Base-by-base conservation (phyloP, 2,329 filamentous ascomycete species). In the Boeremia exigua region DNA sequence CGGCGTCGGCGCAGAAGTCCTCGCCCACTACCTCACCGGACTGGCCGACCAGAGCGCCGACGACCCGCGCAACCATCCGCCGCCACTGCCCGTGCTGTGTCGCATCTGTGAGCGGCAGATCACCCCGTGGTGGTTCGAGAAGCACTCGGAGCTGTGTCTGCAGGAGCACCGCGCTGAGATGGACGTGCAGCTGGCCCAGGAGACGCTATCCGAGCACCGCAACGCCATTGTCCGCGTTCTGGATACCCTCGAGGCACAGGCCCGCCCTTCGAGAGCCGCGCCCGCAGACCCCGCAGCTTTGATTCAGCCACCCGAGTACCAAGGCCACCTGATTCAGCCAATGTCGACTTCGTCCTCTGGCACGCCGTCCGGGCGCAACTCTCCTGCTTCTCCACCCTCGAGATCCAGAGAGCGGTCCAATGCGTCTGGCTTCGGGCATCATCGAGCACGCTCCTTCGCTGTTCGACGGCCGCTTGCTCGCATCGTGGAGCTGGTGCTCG, bases 101-200 rank as follows among this genome's bases (percentile, higher is more conserved):
- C 92, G 95, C 48, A 98, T 99, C 51, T 99, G 95, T 75, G 95
- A 99, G 74, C 91, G 95, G 49, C 92, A 97, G 60, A 98, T 99
- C 58, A 92, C 92, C 4, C 92, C 94, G 0, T 99, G 95, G 95
- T 99, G 95, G 96, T 99, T 99, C 67, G 95, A 99, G 77, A 99
- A 98, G 76, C 95, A 99, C 74, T 96, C 94, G 2, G 96, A 99
- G 68, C 80, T 98, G 17, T 99, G 95, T 71, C 81, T 97, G 51
- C 93, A 98, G 73, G 95, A 99, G 73, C 95, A 99, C 72, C 88
- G 90, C 47, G 94, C 95, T 0, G 95, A 99, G 74, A 96, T 97
- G 91, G 94, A 98, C 67, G 92, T 99, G 4, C 94, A 99, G 73
- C 89, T 98, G 82, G 87, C 93, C 6, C 95, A 99, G 70, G 95